These are phyloP conservation scores for Termitomyces titanicus DNA, from an alignment of 768 basidiomycete genomes.

Conservation along the genomic window DNA sequence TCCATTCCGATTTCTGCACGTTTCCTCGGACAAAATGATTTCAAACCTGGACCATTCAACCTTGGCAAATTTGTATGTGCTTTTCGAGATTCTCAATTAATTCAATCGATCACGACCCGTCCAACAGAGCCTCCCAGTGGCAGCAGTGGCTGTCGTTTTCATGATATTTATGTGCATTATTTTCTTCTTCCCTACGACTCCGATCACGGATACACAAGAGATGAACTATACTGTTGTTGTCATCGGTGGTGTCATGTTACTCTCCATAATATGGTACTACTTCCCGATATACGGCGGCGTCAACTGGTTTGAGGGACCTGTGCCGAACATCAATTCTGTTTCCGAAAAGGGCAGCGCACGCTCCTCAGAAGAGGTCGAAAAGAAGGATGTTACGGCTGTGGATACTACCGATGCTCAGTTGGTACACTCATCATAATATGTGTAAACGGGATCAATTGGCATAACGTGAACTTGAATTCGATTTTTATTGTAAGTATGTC, in stretches of 20 bases:
- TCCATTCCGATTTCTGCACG: slow-evolving; percentile 52
- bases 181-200: slow-evolving; percentile 52
- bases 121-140: slow-evolving; percentile 44
- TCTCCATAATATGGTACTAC: slow-evolving; percentile 59
- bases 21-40: slow-evolving; percentile 42
- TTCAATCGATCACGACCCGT: neutral
- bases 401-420: no score
- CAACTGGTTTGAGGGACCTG: slow-evolving; percentile 26
- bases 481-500: no score
- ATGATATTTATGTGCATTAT: slow-evolving; percentile 54
- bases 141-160: slow-evolving; percentile 44
- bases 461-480: no score
- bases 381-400: neutral
- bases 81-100: neutral
- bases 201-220: slow-evolving; percentile 29
- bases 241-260: slow-evolving; percentile 45
- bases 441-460: no score
- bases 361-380: neutral
- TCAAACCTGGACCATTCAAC: slow-evolving; percentile 55
- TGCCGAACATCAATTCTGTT: slow-evolving; percentile 15
- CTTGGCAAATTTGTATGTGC: slow-evolving; percentile 29
- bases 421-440: no score
- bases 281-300: slow-evolving; percentile 39
- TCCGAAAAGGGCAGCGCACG: neutral
- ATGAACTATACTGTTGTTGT: slow-evolving; percentile 71